phyloP scores from a whole-genome alignment of 352 stramenopile species.

The Phytopythium kandeliae region DNA sequence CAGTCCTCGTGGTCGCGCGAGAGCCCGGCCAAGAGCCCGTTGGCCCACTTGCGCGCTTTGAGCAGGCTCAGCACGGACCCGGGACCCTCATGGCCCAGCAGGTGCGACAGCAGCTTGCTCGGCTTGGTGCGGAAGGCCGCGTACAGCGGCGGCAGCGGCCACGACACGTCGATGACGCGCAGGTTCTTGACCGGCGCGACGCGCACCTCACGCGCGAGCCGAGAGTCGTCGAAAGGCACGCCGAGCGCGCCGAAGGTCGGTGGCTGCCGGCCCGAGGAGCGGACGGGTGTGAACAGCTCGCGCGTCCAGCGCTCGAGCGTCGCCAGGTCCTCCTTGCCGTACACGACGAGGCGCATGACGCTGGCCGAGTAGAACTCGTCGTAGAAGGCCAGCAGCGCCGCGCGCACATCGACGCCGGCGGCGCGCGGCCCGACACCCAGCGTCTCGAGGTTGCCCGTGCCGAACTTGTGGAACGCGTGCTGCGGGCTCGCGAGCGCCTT shows the following conservation, averaged over 20 bases:
- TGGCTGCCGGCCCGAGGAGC: slow-evolving; percentile 50
- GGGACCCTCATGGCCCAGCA: slow-evolving; percentile 92
- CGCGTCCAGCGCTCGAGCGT: slow-evolving; percentile 71
- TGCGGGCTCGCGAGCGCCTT: slow-evolving; percentile 61
- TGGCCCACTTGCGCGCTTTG: slow-evolving; percentile 73
- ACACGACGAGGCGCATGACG: slow-evolving; percentile 89
- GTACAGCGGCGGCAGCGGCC: slow-evolving; percentile 53
- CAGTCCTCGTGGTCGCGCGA: slow-evolving; percentile 69
- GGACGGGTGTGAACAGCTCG: slow-evolving; percentile 78
- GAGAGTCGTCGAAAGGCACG: slow-evolving; percentile 42
- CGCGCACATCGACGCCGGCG: slow-evolving; percentile 52
- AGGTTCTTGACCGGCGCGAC: slow-evolving; percentile 67
- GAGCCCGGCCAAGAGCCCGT: slow-evolving; percentile 63
- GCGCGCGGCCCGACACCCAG: slow-evolving; percentile 37
- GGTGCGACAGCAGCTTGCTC: slow-evolving; percentile 85
- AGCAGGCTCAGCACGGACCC: slow-evolving; percentile 92
- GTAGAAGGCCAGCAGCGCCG: slow-evolving; percentile 82
- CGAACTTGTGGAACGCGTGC: slow-evolving; percentile 89
- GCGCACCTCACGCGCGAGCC: slow-evolving; percentile 36
- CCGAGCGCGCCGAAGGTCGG: slow-evolving; percentile 42
- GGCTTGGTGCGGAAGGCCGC: slow-evolving; percentile 59
- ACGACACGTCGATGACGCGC: slow-evolving; percentile 67
- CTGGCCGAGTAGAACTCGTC: slow-evolving; percentile 87
- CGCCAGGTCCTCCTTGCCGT: slow-evolving; percentile 84
- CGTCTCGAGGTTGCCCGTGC: slow-evolving; percentile 86